Evolutionary conservation across 2,329 filamentous ascomycete genomes (phyloP).

Genomic region (Aureobasidium sp.): DNA sequence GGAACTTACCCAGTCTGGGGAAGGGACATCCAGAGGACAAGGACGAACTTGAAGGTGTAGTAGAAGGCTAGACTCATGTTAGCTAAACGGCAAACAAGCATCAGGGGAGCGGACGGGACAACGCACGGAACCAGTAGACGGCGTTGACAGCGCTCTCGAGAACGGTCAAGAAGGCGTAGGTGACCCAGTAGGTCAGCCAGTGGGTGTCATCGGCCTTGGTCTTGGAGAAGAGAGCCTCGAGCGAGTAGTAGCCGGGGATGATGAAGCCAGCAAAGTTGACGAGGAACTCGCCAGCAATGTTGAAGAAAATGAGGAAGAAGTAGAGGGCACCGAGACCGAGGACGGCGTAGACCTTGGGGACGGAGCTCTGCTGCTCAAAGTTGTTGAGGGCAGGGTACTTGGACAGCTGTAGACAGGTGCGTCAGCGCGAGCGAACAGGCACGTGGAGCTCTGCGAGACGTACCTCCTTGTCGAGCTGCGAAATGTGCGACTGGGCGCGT

Average conservation of each 20-base stretch:
- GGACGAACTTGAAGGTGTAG: slow-evolving; percentile 98
- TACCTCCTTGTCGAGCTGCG: slow-evolving; percentile 77
- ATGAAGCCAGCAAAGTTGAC: slow-evolving; percentile 81
- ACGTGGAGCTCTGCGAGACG: slow-evolving; percentile 25
- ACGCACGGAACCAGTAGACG: slow-evolving; percentile 74
- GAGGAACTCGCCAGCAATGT: slow-evolving; percentile 79
- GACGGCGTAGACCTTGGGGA: slow-evolving; percentile 78
- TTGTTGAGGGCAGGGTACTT: slow-evolving; percentile 79
- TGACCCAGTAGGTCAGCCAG: slow-evolving; percentile 78
- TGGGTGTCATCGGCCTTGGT: slow-evolving; percentile 73
- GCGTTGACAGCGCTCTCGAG: slow-evolving; percentile 75
- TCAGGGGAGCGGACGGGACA: slow-evolving; percentile 1
- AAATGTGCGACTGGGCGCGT: slow-evolving; percentile 66
- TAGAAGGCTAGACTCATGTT: slow-evolving; percentile 62
- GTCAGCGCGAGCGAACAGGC: slow-evolving; percentile 16
- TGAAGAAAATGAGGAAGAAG: slow-evolving; percentile 89
- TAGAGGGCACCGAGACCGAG: slow-evolving; percentile 70
- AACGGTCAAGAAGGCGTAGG: slow-evolving; percentile 74
- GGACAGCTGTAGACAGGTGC: slow-evolving; percentile 53
- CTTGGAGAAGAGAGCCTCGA: slow-evolving; percentile 65
- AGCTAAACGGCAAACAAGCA: slow-evolving; percentile 13
- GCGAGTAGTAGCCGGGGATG: slow-evolving; percentile 76
- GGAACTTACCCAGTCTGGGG: slow-evolving; percentile 79
- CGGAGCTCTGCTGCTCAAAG: slow-evolving; percentile 72
- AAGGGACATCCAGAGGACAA: slow-evolving; percentile 95